Evolutionary conservation across 371 early-diverging fungal species (phyloP).

Genomic region (Syncephalis fuscata): DNA sequence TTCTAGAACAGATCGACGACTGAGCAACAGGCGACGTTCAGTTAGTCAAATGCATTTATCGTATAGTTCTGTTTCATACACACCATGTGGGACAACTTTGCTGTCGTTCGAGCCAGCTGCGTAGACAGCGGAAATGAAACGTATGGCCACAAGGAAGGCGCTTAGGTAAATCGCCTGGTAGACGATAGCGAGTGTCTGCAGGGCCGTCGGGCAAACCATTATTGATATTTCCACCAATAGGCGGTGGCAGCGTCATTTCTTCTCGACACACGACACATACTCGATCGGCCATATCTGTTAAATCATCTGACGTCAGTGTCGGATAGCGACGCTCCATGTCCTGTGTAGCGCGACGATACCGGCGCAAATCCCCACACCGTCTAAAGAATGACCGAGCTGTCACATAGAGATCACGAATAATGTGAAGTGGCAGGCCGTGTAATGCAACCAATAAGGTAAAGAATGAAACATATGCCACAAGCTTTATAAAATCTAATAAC

Average conservation of each 20-base stretch:
- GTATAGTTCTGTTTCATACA: not conserved
- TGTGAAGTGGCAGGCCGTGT: slow-evolving; percentile 83
- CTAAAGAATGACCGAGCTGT: slow-evolving; percentile 78
- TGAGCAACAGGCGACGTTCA: not conserved
- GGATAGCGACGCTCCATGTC: slow-evolving; percentile 93
- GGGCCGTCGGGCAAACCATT: slow-evolving; percentile 4
- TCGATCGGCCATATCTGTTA: slow-evolving; percentile 57
- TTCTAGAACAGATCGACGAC: not conserved
- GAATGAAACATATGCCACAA: slow-evolving; percentile 70
- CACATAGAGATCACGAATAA: slow-evolving; percentile 88
- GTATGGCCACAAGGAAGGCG: slow-evolving; percentile 94
- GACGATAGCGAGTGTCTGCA: slow-evolving; percentile 12
- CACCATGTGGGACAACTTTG: slow-evolving; percentile 95
- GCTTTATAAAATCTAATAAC: slow-evolving; percentile 66
- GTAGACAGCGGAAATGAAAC: slow-evolving; percentile 93
- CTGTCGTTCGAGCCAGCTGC: slow-evolving; percentile 97
- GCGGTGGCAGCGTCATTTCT: slow-evolving; percentile 45
- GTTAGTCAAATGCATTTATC: not conserved
- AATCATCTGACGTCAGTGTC: slow-evolving; percentile 66
- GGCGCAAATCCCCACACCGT: slow-evolving; percentile 69
- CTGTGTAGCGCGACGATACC: slow-evolving; percentile 81
- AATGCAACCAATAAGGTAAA: slow-evolving; percentile 64
- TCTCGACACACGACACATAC: slow-evolving; percentile 95
- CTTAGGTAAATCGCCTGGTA: slow-evolving; percentile 60
- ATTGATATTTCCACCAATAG: not conserved